Base-by-base conservation (phyloP, 2,329 filamentous ascomycete species). In the Fusarium sp. region DNA sequence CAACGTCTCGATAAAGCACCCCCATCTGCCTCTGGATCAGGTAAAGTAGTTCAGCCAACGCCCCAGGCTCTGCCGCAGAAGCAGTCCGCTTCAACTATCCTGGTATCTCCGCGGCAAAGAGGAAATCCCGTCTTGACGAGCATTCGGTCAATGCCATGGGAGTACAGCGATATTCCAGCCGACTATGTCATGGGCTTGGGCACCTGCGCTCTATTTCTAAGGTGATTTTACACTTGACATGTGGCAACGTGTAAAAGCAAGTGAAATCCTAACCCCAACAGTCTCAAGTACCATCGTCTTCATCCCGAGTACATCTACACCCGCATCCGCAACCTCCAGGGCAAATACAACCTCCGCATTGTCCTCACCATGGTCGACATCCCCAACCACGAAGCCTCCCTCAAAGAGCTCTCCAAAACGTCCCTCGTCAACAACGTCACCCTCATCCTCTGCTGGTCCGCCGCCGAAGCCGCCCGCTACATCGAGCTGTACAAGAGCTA, bases 261-360 rank as follows among this genome's bases (percentile, higher is more conserved):
- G 5, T 13, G 9, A 3, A 2, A 5, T 50, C 3, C 52, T 63
- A 15, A 65, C 31, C n/a, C 14, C 33, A 4, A 21, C 52, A 83
- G 92, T 43, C 84, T 99, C 50, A 99, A 98, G 76, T 99, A 99
- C 76, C 95, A 99, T 76, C 92, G 94, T 25, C 83, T 99, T 48
- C 95, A 99, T 72, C 95, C 95, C 1, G 95, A 99, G 77, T 99
- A 99, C 79, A 92, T 99, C 70, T 98, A 98, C 79, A 93, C 90
- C 21, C 90, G 95, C 53, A 96, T 99, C 67, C 89, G 90, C 48
- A 87, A 88, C 44, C 81, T 99, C 5, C 91, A 91, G 47, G 91
- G 91, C 46, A 92, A 91, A 77, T 98, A 96, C 78, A 89, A 88
- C 65, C 83, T 99, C 17, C 91, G 95, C 43, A 83, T 99, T 48